phyloP scores from a whole-genome alignment of 306 rosid genomes.

The cucumber (Cucumis sativus) region Cucumber_9930_V3 NC_026658.2:18719001-18719500 shows the following conservation, averaged over 20 bases:
- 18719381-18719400: neutral
- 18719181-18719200: neutral
- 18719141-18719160: neutral
- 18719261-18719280: neutral
- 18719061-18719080: neutral
- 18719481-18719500: constrained; percentile 39
- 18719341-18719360: neutral
- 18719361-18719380: neutral
- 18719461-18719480: constrained; percentile 47
- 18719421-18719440: constrained; percentile 6
- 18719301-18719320: neutral
- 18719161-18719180: neutral
- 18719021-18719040: neutral
- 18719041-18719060: neutral
- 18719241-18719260: neutral
- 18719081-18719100: neutral
- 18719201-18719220: neutral
- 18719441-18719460: constrained; percentile 25
- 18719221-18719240: neutral
- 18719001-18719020: neutral
- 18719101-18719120: neutral
- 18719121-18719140: neutral
- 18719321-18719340: neutral
- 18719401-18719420: constrained; percentile 4
- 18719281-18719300: neutral